These are phyloP conservation scores for Fonsecaea multimorphosa DNA, from an alignment of 2,329 filamentous ascomycete genomes.

Conservation along the genomic window DNA sequence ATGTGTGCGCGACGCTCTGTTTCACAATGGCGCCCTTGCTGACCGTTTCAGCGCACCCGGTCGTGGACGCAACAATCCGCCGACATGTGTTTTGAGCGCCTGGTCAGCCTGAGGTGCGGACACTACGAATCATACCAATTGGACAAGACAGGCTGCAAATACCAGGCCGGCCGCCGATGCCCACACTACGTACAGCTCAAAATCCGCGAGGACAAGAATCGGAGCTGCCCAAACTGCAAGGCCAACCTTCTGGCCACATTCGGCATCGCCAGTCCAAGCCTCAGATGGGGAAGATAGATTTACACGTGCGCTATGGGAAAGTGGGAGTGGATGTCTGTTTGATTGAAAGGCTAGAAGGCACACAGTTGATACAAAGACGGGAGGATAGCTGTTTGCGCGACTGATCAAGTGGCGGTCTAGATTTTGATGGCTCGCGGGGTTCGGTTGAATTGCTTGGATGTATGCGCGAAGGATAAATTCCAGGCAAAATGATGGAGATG, in stretches of 20 bases:
- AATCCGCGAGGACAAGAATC: conserved; percentile 37
- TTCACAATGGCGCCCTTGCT: neutral
- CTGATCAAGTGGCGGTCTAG: neutral
- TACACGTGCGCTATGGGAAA: neutral
- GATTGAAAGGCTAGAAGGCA: neutral
- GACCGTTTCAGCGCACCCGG: conserved; percentile 1
- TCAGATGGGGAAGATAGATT: conserved; percentile 26
- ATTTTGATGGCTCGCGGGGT: neutral
- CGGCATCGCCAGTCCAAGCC: conserved; percentile 38
- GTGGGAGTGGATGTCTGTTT: neutral
- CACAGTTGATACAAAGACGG: neutral
- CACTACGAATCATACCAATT: conserved; percentile 40
- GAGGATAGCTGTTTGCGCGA: neutral
- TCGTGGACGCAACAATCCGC: neutral
- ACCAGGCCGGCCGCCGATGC: conserved; percentile 34
- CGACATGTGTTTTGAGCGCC: conserved; percentile 41
- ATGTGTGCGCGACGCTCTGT: conserved; percentile 3
- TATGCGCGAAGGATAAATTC: neutral
- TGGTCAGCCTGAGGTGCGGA: conserved; percentile 36
- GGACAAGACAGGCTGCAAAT: conserved; percentile 38
- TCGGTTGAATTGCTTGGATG: neutral
- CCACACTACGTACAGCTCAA: conserved; percentile 37
- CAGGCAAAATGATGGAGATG: neutral
- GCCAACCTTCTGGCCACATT: conserved; percentile 35
- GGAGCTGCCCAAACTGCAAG: conserved; percentile 39